Base-by-base conservation (phyloP, 768 basidiomycete species). In the Termitomyces sp. region DNA sequence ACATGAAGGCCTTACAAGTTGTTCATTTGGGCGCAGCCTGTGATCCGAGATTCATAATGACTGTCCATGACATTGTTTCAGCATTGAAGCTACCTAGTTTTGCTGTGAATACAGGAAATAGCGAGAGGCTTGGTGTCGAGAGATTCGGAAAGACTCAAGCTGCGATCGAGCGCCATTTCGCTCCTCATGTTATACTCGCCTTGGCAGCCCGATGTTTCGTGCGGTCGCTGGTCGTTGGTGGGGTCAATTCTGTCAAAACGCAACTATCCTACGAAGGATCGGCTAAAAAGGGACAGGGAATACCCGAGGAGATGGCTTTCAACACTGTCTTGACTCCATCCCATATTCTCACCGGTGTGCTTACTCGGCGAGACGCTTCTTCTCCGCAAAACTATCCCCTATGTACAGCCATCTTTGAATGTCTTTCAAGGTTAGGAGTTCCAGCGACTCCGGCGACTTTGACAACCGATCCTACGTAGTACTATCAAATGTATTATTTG, bases 321-420 rank as follows among this genome's bases (percentile, higher is more conserved):
- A 58, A 56, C 22, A 65, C 60, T 42, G 60, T 77, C 41, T 69
- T 81, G 59, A 77, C 75, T 44, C 77, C 79, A 34, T 67, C 74
- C 7, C 79, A 81, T 58, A 69, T 81, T 53, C 63, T 79, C n/a
- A 69, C 69, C 33, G 75, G 77, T 44, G 65, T 78, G 49, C 62
- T 74, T n/a, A 60, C 68, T 15, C 66, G 65, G 51, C 68, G 70
- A 41, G 63, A 63, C 44, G 60, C 64, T 50, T 59, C 54, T 20
- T 34, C 55, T 10, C 31, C 52, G 15, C 47, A 53, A 33, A 46
- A 50, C 33, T 44, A 58, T 41, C 55, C 51, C 37, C 28, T 63
- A 20, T 62, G 63, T 18, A 56, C 58, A 29, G 63, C 69, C 24
- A 57, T 77, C 18, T 64, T 70, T 51, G 62, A 65, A 47, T 68